Conservation (phyloP, 441 rosid species). For the Arabidopsis hybrid region DNA sequence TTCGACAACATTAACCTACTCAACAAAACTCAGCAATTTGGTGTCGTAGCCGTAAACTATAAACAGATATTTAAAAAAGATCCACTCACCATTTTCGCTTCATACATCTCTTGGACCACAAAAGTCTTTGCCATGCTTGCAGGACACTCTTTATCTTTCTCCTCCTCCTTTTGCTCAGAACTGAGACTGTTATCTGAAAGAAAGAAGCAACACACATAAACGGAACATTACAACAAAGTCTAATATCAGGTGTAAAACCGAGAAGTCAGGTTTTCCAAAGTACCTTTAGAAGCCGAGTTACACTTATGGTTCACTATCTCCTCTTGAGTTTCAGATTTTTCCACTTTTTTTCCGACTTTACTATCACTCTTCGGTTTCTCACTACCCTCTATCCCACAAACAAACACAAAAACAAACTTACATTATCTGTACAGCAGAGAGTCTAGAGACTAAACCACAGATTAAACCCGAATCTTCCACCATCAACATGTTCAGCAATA, state of each 20-base stretch:
- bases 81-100: conserved; percentile 69
- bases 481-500: conserved; percentile 13
- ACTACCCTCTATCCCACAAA: conserved; percentile 50
- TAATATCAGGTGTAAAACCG: neutral
- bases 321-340: conserved; percentile 44
- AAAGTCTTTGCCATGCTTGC: conserved; percentile 60
- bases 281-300: conserved; percentile 56
- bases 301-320: conserved; percentile 46
- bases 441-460: conserved; percentile 1
- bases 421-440: neutral
- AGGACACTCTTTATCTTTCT: conserved; percentile 56
- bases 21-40: conserved; percentile 17
- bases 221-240: neutral
- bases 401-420: conserved; percentile 14
- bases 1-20: conserved; percentile 89
- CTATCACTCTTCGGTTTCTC: conserved; percentile 47
- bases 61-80: conserved; percentile 2
- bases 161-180: conserved; percentile 43
- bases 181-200: conserved; percentile 43
- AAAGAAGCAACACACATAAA: conserved; percentile 27
- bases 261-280: conserved; percentile 3
- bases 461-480: neutral
- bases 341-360: conserved; percentile 25
- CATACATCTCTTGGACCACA: conserved; percentile 66
- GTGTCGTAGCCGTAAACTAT: neutral